phyloP scores from a whole-genome alignment of 2,329 filamentous ascomycete genomes.

The Didymosphaeria variabile region DNA sequence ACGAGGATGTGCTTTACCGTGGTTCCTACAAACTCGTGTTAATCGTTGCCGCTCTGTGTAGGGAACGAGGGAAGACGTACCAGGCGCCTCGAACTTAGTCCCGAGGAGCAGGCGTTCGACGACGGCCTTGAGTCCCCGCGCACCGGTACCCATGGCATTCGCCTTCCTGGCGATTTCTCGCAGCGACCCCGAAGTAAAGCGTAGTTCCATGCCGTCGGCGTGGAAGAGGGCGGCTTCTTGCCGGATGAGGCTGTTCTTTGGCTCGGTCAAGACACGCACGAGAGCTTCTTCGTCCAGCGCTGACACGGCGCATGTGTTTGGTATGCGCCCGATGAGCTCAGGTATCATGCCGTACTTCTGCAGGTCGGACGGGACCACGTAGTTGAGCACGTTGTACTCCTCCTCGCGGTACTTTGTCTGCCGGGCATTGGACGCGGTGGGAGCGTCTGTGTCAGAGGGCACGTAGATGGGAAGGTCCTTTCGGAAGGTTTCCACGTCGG shows the following conservation, averaged over 20 bases:
- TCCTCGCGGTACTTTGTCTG: conserved; percentile 31
- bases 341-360: conserved; percentile 92
- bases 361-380: conserved; percentile 77
- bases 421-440: conserved; percentile 30
- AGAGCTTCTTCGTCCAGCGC: conserved; percentile 74
- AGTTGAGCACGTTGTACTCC: conserved; percentile 69
- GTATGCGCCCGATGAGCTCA: conserved; percentile 93
- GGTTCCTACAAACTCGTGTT: conserved; percentile 37
- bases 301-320: conserved; percentile 86
- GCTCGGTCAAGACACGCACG: conserved; percentile 89
- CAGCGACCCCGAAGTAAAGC: conserved; percentile 84
- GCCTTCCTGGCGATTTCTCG: conserved; percentile 80
- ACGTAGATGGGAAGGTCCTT: conserved; percentile 67
- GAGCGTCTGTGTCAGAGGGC: conserved; percentile 36
- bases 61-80: conserved; percentile 26
- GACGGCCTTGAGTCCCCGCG: conserved; percentile 58
- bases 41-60: not conserved
- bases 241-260: conserved; percentile 83
- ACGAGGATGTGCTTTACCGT: conserved; percentile 57
- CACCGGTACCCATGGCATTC: conserved; percentile 75
- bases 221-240: conserved; percentile 92
- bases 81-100: conserved; percentile 60
- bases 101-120: conserved; percentile 57
- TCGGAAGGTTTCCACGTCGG: conserved; percentile 66
- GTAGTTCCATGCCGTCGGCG: conserved; percentile 77